Evolutionary conservation across 1,139 yeast species (phyloP), one percentile per base, ranked within the genome.

Genomic region (Magnusiomyces suaveolens): DNA sequence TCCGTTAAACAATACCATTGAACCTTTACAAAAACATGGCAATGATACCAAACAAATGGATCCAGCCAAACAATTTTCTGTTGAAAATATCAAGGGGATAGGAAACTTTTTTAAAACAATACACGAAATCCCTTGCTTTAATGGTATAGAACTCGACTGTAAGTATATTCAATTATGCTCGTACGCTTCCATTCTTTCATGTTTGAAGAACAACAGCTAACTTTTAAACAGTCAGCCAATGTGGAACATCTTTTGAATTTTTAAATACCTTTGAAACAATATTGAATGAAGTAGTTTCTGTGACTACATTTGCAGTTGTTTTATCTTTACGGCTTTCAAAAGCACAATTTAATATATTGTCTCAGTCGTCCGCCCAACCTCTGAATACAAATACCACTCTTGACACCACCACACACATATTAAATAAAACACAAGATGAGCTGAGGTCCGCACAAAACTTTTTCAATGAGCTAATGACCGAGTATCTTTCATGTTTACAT

Each of bases 111-210:
- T 38, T 38, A 18, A 38, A 38, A 38, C 4, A 16, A 18, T 16
- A 38, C 43, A 38, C 25, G 36, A 24, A 10, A 46, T 51, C 18
- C 51, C 46, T 1, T 51, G 54, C 25, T 51, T 51, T 21, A 36
- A 43, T 41, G 54, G 54, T 1, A 33, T 51, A 16, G 54, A 51
- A 26, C 43, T 51, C 26, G 54, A 51, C 21, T 50, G 52, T 50
- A 43, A 12, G 52, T 50, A 33, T 32, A 18, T 8, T 32, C 33
- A 6, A 18, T n/a, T 16, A n/a, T n/a, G n/a, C n/a, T n/a, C n/a
- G n/a, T n/a, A n/a, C n/a, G n/a, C n/a, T n/a, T n/a, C n/a, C n/a
- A n/a, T n/a, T n/a, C n/a, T n/a, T n/a, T n/a, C n/a, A n/a, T n/a
- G n/a, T n/a, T n/a, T n/a, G n/a, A n/a, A n/a, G n/a, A n/a, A n/a